These are phyloP conservation scores for Dictyophora rubrovolvata DNA, from an alignment of 768 basidiomycete species.

Conservation along the genomic window DNA sequence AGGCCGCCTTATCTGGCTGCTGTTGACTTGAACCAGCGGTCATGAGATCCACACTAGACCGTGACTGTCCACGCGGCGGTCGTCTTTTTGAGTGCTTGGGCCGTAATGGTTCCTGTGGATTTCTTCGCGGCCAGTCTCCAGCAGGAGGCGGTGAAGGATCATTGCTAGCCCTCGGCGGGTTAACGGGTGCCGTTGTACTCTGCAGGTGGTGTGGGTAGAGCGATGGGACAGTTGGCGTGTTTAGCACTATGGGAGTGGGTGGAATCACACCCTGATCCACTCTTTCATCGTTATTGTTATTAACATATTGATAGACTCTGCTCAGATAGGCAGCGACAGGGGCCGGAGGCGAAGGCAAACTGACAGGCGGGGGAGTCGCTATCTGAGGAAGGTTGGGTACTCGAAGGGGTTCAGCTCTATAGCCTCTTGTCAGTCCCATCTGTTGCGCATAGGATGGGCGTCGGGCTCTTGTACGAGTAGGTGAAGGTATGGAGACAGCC, in stretches of 20 bases:
- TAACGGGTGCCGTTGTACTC: slow-evolving; percentile 11
- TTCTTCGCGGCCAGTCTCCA: slow-evolving; percentile 5
- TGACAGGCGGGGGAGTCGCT: not conserved
- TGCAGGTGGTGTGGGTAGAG: slow-evolving; percentile 26
- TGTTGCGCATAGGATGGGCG: slow-evolving; percentile 23
- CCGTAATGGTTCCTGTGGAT: slow-evolving; percentile 11
- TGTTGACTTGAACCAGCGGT: slow-evolving; percentile 11
- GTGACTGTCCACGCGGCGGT: slow-evolving; percentile 39
- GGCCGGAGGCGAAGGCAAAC: slow-evolving; percentile 8
- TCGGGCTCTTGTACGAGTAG: slow-evolving; percentile 19
- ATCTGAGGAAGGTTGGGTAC: not conserved
- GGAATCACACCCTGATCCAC: not conserved
- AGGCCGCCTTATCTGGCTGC: slow-evolving; percentile 11
- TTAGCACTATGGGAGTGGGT: not conserved
- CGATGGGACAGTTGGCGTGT: slow-evolving; percentile 11
- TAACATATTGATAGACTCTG: not conserved
- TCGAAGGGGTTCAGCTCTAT: slow-evolving; percentile 1
- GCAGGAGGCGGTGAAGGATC: slow-evolving; percentile 13
- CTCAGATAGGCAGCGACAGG: slow-evolving; percentile 8
- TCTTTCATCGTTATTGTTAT: no score
- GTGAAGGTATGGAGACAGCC: slow-evolving; percentile 9
- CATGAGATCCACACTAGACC: slow-evolving; percentile 12
- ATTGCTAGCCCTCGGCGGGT: slow-evolving; percentile 6
- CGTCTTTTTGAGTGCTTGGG: slow-evolving; percentile 34
- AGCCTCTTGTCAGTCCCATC: slow-evolving; percentile 1